Evolutionary conservation across 768 basidiomycete genomes (phyloP), one percentile per base, ranked within the genome.

Genomic region (Rubroboletus pulcherrimus): DNA sequence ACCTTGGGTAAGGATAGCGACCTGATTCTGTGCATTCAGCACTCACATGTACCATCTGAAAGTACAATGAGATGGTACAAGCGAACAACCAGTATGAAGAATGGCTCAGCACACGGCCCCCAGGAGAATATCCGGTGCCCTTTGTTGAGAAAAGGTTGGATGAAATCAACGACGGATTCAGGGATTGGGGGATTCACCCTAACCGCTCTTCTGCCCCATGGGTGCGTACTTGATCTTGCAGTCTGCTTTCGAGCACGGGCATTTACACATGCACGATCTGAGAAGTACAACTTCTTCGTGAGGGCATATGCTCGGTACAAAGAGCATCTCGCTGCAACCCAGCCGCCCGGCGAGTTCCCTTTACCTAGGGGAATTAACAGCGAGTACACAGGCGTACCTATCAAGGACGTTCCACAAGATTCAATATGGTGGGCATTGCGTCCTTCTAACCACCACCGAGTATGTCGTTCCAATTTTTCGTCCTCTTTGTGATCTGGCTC

Each of bases 361-460:
- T 57, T 54, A 3, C 66, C 58, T 7, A 4, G 0, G 0, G 59
- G 55, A 35, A 24, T 21, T 10, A 10, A 17, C 19, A 0, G 1
- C 7, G 1, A 26, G 1, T 51, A 47, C 31, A 7, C 35, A 10
- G 53, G 54, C 1, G 6, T 17, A 29, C 31, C 54, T 2, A 49
- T 70, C 33, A 42, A 55, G 5, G 45, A 66, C 6, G n/a, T 68
- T 19, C 50, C 49, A 0, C 63, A 65, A 31, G 56, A 58, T 35
- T 2, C 1, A 3, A 43, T 66, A n/a, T 70, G 56, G 61, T 59
- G 40, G 42, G 51, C 33, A 7, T 47, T 66, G 17, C 55, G 44
- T 5, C 30, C 57, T 3, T 40, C 33, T 1, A 60, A 57, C 11
- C 3, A 17, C 2, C 0, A 30, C 2, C 3, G 58, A 61, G 66